Evolutionary conservation across 768 basidiomycete species (phyloP), one percentile per base, ranked within the genome.

Genomic region (Dentipellis sp.): DNA sequence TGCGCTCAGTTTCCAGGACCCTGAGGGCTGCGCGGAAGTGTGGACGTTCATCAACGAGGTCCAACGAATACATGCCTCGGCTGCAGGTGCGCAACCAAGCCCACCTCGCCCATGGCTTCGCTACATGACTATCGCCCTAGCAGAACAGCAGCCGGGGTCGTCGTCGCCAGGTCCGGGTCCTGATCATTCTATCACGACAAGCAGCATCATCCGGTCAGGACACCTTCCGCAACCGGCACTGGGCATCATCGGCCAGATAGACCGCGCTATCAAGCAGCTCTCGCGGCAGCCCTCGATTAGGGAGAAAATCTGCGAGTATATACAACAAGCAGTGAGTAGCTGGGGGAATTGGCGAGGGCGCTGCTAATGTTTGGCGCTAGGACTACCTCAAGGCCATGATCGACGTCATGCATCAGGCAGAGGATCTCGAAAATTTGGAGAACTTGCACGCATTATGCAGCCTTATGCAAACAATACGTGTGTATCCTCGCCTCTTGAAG

Each of bases 1-100:
- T 67, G 95, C 95, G 2, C 76, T 99, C 53, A 95, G 93, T 64
- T 99, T 99, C 64, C 95, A 97, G 66, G 95, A 97, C 63, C 82
- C 91, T 0, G 91, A 93, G 59, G 97, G 94, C 34, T 99, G 95
- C 63, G 78, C 84, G 35, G 94, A 98, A 74, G 91, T 98, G 50
- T 99, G 97, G 95, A 89, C 88, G 64, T 99, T 97, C 69, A 95
- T 99, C 63, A 73, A 80, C 59, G 91, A 95, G 65, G 91, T 97
- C 35, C 91, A 94, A 69, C 79, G 83, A 58, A 56, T 62, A 50
- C 92, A 94, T 66, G 78, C 92, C 78, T 82, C 81, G 63, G 70
- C 71, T 22, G 74, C 73, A 69, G 81, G 85, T 88, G 59, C 62
- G 82, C 52, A n/a, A 37, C 29, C 10, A 38, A n/a, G 34, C 29